A percentile compares a stretch with the other conserved stretches of the same genome.
Conservation (phyloP, 2,329 filamentous ascomycete species). For the Ophiostoma sp. region DNA sequence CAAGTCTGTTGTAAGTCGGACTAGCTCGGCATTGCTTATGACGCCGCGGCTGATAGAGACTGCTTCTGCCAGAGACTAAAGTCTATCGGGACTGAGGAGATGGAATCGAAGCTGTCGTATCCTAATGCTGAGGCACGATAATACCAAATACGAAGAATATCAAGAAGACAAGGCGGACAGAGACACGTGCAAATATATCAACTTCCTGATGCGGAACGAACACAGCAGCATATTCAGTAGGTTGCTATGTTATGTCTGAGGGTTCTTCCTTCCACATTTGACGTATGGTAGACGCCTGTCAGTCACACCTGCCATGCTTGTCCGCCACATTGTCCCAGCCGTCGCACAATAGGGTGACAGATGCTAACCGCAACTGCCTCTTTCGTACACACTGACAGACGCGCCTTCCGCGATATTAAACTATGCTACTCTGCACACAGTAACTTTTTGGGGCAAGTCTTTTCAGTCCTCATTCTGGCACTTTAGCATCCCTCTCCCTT, state of each 20-base stretch:
- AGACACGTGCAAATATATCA: not conserved
- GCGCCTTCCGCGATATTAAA: not conserved
- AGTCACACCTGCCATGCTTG: not conserved
- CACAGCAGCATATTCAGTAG: not conserved
- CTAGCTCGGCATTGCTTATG: not conserved
- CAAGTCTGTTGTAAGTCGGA: not conserved
- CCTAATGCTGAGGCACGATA: not conserved
- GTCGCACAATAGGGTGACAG: not conserved
- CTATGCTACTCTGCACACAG: too few relatives aligned
- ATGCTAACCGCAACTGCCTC: not conserved
- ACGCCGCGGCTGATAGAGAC: not conserved
- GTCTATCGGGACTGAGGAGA: too few relatives aligned
- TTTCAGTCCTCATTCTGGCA: not conserved
- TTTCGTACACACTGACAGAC: constrained; percentile 10
- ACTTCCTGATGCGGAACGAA: not conserved
- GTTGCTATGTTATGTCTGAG: not conserved
- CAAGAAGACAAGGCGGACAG: not conserved
- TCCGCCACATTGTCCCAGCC: not conserved
- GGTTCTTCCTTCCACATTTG: not conserved
- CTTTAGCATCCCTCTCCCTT: not conserved
- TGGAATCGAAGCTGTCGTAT: too few relatives aligned
- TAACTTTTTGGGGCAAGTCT: not conserved
- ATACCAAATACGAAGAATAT: not conserved
- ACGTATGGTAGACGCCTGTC: not conserved
- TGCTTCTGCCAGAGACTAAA: not conserved